These are phyloP conservation scores for Annona cherimola DNA, from an alignment of 164 flowering plant species.

Conservation along the genomic window DNA sequence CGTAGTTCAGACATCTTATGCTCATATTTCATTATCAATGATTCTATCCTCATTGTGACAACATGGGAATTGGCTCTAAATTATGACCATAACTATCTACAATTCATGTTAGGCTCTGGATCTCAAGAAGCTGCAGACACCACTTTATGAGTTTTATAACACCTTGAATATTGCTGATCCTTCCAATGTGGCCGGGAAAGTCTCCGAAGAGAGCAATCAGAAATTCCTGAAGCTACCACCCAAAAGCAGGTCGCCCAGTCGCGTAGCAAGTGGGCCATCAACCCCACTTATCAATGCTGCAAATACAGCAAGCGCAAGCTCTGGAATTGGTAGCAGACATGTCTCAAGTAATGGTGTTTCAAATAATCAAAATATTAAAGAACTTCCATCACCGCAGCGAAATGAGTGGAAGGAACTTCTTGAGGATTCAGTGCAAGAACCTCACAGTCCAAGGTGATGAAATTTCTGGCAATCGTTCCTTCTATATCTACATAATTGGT, in stretches of 20 bases:
- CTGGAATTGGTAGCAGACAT: slow-evolving; percentile 30
- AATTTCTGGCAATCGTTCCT: neutral
- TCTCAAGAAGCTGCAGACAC: slow-evolving; percentile 61
- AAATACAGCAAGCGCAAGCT: slow-evolving; percentile 34
- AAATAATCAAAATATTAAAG: slow-evolving; percentile 24
- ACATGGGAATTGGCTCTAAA: neutral
- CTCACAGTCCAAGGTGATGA: slow-evolving; percentile 38
- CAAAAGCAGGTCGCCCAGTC: slow-evolving; percentile 49
- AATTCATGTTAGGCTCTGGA: slow-evolving; percentile 47
- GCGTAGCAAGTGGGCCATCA: slow-evolving; percentile 29
- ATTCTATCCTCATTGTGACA: neutral
- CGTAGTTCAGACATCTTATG: too few species aligned
- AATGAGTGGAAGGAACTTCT: slow-evolving; percentile 19
- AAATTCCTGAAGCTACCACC: slow-evolving; percentile 45
- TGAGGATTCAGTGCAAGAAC: slow-evolving; percentile 29
- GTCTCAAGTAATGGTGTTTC: slow-evolving; percentile 28
- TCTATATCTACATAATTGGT: too few species aligned
- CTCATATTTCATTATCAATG: neutral
- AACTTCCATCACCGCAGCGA: slow-evolving; percentile 28
- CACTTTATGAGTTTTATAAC: slow-evolving; percentile 49
- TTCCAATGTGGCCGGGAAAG: slow-evolving; percentile 14
- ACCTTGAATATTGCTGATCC: slow-evolving; percentile 38
- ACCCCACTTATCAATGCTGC: slow-evolving; percentile 29
- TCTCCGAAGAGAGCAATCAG: slow-evolving; percentile 25
- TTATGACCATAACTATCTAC: neutral